These are phyloP conservation scores for Globisporangium barbulae DNA, from an alignment of 352 stramenopile genomes.

Conservation along the genomic window DNA sequence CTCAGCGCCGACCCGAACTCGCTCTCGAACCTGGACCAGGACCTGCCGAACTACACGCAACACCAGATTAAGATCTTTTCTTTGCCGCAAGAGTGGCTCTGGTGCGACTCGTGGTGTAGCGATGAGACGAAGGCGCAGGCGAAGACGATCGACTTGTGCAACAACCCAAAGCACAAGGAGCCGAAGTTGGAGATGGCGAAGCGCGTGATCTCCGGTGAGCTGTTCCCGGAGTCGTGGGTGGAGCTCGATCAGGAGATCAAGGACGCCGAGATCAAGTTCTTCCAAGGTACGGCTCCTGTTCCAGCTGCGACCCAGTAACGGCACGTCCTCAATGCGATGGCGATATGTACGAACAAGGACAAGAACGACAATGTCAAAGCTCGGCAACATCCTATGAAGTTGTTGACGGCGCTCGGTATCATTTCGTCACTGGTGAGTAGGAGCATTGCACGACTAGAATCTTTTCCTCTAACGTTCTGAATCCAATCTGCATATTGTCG, in stretches of 20 bases:
- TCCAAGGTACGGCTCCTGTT: background rate
- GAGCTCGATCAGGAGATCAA: slow-evolving; percentile 98
- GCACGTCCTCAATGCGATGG: background rate
- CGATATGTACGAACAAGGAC: background rate
- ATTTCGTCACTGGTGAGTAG: slow-evolving; percentile 23
- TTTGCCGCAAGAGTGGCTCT: slow-evolving; percentile 98
- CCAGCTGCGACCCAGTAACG: background rate
- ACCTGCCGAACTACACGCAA: slow-evolving; percentile 98
- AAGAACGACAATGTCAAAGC: background rate
- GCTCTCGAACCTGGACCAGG: slow-evolving; percentile 98
- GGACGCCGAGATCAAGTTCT: slow-evolving; percentile 43
- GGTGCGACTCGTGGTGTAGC: slow-evolving; percentile 99
- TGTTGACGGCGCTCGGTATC: background rate
- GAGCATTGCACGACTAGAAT: slow-evolving; percentile 62
- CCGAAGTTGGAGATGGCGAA: slow-evolving; percentile 99
- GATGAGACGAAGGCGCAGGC: slow-evolving; percentile 96
- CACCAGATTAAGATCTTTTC: slow-evolving; percentile 97
- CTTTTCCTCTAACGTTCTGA: slow-evolving; percentile 62
- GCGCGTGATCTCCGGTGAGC: slow-evolving; percentile 94
- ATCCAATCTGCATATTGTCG: slow-evolving; percentile 71
- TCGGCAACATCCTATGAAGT: background rate
- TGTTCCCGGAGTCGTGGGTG: slow-evolving; percentile 98
- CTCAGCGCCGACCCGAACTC: slow-evolving; percentile 98
- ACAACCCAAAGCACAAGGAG: slow-evolving; percentile 99
- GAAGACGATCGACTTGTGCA: slow-evolving; percentile 99